Conservation (phyloP, 805 yeast genomes). For the Sungouiella thailandica region DNA sequence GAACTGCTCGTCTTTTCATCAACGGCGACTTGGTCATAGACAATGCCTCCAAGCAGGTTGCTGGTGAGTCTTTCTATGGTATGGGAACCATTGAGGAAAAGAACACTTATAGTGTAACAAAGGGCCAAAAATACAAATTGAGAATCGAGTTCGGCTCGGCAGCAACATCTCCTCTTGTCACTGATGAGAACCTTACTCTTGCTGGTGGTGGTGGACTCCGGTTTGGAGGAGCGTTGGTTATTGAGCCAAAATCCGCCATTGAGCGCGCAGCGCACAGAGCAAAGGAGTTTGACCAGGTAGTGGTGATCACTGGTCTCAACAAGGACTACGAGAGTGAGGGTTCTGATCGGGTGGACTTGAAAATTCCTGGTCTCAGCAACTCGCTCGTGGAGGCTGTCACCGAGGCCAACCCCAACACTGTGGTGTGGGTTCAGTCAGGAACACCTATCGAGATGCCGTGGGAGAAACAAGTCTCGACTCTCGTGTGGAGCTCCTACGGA, state of each 20-base stretch:
- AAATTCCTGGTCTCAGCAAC: conserved; percentile 19
- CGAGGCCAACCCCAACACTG: conserved; percentile 21
- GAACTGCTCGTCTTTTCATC: background rate
- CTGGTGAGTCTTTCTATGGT: background rate
- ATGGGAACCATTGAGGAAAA: conserved; percentile 1
- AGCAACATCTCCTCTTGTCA: background rate
- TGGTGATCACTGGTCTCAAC: conserved; percentile 20
- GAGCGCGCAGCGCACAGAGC: conserved; percentile 18
- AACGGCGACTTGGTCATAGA: background rate
- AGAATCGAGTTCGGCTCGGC: background rate
- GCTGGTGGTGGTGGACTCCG: conserved; percentile 23
- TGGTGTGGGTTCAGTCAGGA: conserved; percentile 24
- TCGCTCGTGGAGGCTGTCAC: conserved; percentile 17
- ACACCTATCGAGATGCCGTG: conserved; percentile 25
- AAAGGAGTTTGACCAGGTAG: conserved; percentile 19
- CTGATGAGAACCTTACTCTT: background rate
- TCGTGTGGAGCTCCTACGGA: conserved; percentile 25
- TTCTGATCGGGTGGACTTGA: conserved; percentile 20
- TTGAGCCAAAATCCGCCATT: conserved; percentile 15
- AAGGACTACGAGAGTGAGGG: conserved; percentile 25
- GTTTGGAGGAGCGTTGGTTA: conserved; percentile 8
- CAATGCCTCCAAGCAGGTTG: background rate
- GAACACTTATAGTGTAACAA: background rate
- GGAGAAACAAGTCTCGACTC: conserved; percentile 15
- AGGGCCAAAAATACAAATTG: conserved; percentile 1